These are phyloP conservation scores for Astraeus odoratus DNA, from an alignment of 768 basidiomycete species.

Conservation along the genomic window DNA sequence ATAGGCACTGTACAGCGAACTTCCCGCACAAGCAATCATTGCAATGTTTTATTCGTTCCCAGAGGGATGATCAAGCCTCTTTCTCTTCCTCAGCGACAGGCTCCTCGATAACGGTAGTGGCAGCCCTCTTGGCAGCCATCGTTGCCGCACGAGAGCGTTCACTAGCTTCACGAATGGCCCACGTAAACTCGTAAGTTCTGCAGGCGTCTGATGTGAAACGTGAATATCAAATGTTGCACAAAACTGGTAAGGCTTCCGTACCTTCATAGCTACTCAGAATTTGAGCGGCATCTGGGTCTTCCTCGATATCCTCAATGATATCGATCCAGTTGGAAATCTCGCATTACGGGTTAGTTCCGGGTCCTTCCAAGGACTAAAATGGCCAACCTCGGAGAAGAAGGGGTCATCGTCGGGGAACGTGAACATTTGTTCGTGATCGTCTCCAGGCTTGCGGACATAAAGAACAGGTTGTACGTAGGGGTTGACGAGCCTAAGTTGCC, in stretches of 20 bases:
- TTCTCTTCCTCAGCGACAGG: conserved; percentile 19
- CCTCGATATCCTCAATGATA: conserved; percentile 83
- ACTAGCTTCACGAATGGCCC: conserved; percentile 82
- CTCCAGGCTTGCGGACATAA: conserved; percentile 78
- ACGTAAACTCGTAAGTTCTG: conserved; percentile 85
- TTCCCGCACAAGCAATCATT: neutral
- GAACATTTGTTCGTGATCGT: conserved; percentile 64
- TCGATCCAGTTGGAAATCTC: conserved; percentile 81
- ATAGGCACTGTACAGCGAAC: neutral
- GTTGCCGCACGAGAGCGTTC: conserved; percentile 54
- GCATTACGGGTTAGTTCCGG: neutral
- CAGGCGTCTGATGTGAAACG: conserved; percentile 57
- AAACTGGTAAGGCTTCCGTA: conserved; percentile 17
- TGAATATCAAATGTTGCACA: neutral
- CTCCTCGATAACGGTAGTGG: conserved; percentile 20
- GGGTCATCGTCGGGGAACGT: conserved; percentile 81
- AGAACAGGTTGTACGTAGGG: conserved; percentile 91
- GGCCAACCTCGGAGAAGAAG: conserved; percentile 79
- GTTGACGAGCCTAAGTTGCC: conserved; percentile 62
- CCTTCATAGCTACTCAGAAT: conserved; percentile 86
- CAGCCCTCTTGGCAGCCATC: conserved; percentile 30
- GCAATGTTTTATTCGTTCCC: neutral
- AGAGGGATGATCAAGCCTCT: neutral
- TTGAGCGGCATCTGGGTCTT: conserved; percentile 70
- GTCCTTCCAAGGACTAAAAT: neutral